Conservation (phyloP, 73 alveolate genomes). For the Tetrahymena malaccensis region DNA sequence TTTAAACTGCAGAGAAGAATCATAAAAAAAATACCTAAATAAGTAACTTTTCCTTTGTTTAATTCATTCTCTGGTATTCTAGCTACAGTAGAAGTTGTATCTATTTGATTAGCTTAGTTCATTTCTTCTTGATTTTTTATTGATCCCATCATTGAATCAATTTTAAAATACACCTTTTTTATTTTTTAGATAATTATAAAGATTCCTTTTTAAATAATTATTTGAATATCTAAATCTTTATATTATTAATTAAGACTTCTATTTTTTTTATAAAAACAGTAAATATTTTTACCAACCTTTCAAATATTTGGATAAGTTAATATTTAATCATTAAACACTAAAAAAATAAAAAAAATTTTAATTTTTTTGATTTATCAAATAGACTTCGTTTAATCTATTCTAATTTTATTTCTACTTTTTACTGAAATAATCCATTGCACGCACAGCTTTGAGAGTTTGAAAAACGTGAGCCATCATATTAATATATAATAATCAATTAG, state of each 20-base stretch:
- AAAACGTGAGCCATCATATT: no score
- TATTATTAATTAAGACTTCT: no score
- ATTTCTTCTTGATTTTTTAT: neutral
- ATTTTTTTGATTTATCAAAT: no score
- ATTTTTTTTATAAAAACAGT: neutral
- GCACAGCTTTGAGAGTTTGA: no score
- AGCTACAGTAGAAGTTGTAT: neutral
- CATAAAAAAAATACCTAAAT: neutral
- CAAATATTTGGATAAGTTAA: no score
- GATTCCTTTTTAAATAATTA: neutral
- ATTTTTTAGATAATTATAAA: no score
- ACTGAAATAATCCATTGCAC: no score
- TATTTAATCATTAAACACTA: no score
- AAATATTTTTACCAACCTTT: neutral
- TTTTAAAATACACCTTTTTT: neutral
- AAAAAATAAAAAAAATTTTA: no score
- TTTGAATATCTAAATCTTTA: neutral
- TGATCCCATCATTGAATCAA: neutral
- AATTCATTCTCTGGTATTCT: neutral
- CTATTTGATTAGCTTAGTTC: neutral
- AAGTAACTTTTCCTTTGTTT: neutral
- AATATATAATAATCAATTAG: no score
- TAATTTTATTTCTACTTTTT: neutral
- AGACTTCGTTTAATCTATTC: neutral
- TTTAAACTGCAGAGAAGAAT: neutral